Conservation (phyloP, 805 yeast species). For the Metschnikowia hibisci region DNA sequence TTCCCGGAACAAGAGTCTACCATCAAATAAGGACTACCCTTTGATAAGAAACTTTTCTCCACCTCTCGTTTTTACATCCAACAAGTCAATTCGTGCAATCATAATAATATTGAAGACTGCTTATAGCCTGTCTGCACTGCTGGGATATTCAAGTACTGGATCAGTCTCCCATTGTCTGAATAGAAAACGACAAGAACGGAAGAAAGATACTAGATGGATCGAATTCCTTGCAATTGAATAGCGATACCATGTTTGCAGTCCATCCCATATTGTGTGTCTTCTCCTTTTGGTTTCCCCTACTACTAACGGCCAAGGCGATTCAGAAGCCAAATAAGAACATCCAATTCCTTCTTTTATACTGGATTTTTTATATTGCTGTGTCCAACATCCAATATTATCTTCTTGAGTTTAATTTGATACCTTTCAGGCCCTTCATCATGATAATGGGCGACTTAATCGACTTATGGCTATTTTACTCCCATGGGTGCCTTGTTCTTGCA, state of each 20-base stretch:
- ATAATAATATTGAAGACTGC: too few species aligned
- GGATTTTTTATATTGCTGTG: constrained; percentile 11
- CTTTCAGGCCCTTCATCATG: constrained; percentile 2
- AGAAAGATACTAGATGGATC: too few species aligned
- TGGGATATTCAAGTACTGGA: too few species aligned
- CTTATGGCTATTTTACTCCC: constrained; percentile 16
- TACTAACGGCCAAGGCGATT: constrained; percentile 11
- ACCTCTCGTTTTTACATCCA: too few species aligned
- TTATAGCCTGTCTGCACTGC: too few species aligned
- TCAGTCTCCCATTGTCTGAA: too few species aligned
- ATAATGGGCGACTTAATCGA: constrained; percentile 7
- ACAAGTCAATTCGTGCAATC: too few species aligned
- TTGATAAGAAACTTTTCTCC: too few species aligned
- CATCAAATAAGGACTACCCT: too few species aligned
- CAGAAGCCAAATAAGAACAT: constrained; percentile 6
- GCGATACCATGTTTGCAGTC: not conserved
- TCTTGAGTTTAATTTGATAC: not conserved
- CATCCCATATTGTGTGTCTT: constrained; percentile 7
- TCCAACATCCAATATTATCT: constrained; percentile 5
- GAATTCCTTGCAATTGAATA: not conserved
- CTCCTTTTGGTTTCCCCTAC: constrained; percentile 14
- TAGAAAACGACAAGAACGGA: too few species aligned
- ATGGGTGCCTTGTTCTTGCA: constrained; percentile 13
- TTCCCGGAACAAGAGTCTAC: too few species aligned
- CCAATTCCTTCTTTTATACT: constrained; percentile 13